These are phyloP conservation scores for Mycena polygramma DNA, from an alignment of 768 basidiomycete genomes.

Conservation along the genomic window DNA sequence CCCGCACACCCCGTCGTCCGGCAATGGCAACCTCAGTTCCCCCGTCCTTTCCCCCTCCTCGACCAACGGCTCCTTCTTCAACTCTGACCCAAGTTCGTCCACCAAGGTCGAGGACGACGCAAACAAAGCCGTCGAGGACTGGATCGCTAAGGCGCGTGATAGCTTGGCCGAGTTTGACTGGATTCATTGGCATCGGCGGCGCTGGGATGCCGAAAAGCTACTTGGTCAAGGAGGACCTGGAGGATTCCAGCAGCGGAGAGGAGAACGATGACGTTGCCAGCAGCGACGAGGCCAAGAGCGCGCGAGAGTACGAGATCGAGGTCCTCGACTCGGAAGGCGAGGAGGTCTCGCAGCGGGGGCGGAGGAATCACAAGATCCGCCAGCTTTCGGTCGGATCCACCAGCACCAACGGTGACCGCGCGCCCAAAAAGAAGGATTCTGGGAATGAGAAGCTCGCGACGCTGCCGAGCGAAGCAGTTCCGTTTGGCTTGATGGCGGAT, in stretches of 20 bases:
- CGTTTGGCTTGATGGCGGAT: constrained; percentile 83
- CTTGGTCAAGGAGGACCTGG: constrained; percentile 62
- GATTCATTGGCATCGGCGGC: constrained; percentile 73
- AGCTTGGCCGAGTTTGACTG: constrained; percentile 77
- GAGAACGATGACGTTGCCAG: constrained; percentile 55
- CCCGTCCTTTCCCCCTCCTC: constrained; percentile 55
- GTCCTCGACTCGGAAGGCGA: constrained; percentile 59
- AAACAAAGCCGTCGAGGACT: constrained; percentile 76
- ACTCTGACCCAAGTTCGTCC: constrained; percentile 43
- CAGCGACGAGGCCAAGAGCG: constrained; percentile 46
- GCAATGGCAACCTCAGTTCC: constrained; percentile 46
- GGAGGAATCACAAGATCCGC: constrained; percentile 38
- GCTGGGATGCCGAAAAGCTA: constrained; percentile 65
- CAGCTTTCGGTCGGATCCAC: constrained; percentile 55
- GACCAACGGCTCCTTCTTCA: constrained; percentile 44
- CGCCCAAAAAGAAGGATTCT: constrained; percentile 54
- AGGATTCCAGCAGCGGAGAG: constrained; percentile 55
- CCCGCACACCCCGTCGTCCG: constrained; percentile 43
- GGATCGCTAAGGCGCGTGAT: constrained; percentile 82
- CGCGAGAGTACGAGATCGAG: constrained; percentile 56
- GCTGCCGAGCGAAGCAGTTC: constrained; percentile 72
- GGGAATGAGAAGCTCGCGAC: constrained; percentile 64
- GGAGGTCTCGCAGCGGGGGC: constrained; percentile 44
- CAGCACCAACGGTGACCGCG: constrained; percentile 46
- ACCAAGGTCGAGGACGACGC: constrained; percentile 51